These are phyloP conservation scores for Tremellales sp. DNA, from an alignment of 1,284 basidiomycete species.

Conservation along the genomic window DNA sequence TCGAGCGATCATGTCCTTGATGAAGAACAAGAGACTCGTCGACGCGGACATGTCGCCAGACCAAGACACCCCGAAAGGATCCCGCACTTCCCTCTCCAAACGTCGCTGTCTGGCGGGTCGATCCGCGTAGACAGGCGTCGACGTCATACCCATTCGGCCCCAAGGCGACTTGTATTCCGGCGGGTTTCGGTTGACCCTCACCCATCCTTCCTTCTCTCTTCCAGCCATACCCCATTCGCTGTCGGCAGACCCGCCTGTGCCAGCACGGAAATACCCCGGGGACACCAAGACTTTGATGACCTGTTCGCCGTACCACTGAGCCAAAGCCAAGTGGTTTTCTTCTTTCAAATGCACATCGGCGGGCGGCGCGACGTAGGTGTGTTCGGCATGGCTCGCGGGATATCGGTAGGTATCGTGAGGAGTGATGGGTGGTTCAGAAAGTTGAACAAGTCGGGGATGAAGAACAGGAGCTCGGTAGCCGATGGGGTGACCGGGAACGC, in stretches of 20 bases:
- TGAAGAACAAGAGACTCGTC: constrained; percentile 26
- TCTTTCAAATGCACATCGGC: constrained; percentile 4
- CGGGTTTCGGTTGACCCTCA: constrained; percentile 16
- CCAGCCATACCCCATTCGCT: constrained; percentile 24
- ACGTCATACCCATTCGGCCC: constrained; percentile 27
- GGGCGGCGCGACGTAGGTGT: constrained; percentile 13
- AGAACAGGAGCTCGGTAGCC: constrained; percentile 10
- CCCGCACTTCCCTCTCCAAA: constrained; percentile 14
- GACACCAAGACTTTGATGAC: constrained; percentile 22
- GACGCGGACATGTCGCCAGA: constrained; percentile 11
- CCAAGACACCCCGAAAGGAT: constrained; percentile 24
- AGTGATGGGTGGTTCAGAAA: constrained; percentile 14
- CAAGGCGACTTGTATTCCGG: constrained; percentile 18
- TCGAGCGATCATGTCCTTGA: constrained; percentile 36
- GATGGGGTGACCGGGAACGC: neutral
- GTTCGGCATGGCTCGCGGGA: constrained; percentile 14
- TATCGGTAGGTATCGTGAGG: constrained; percentile 23
- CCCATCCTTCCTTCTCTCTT: constrained; percentile 22
- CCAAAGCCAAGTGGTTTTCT: constrained; percentile 17
- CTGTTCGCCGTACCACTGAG: constrained; percentile 29
- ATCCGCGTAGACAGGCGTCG: constrained; percentile 6
- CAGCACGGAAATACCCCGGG: constrained; percentile 30
- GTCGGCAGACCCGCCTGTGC: constrained; percentile 22
- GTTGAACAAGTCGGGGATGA: constrained; percentile 9
- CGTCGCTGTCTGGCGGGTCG: neutral